Conservation (phyloP, 169 alveolate genomes). For the Sarcocystis neurona region DNA sequence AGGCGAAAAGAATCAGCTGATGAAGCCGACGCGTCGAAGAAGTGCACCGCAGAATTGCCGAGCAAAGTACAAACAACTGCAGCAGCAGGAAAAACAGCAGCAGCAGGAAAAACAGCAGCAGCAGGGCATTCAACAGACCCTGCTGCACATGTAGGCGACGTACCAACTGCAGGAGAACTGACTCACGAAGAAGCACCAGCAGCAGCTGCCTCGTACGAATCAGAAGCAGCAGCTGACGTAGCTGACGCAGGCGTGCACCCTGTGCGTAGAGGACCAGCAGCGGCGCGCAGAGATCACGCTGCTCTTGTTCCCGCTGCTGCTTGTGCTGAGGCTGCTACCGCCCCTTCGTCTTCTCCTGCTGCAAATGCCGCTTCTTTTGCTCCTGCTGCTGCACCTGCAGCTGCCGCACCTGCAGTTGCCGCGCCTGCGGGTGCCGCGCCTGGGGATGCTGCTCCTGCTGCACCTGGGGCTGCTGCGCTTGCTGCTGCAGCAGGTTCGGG, state of each 20-base stretch:
- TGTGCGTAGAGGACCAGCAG: not conserved
- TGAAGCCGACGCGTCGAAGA: not conserved
- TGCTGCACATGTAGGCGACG: not conserved
- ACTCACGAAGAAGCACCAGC: constrained; percentile 18
- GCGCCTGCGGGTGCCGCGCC: not conserved
- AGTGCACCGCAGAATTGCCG: not conserved
- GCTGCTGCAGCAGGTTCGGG: too few species aligned
- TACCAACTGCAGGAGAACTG: not conserved
- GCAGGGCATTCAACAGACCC: not conserved
- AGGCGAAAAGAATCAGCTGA: not conserved
- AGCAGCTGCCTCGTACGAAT: too few species aligned
- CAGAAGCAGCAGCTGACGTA: constrained; percentile 31
- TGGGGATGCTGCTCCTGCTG: too few species aligned
- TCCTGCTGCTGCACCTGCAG: not conserved
- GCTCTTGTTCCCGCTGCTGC: too few species aligned
- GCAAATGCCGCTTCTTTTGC: too few species aligned
- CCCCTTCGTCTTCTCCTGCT: too few species aligned
- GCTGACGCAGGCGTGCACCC: not conserved
- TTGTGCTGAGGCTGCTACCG: too few species aligned
- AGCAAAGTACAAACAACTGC: not conserved
- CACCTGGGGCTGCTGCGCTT: too few species aligned
- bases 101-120: not conserved
- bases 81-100: not conserved
- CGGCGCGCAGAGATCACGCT: not conserved
- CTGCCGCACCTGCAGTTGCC: not conserved